A percentile compares a stretch with the other conserved stretches of the same genome.
phyloP scores from a whole-genome alignment of 371 early-diverging fungal species.

The Rhizopus microsporus region DNA sequence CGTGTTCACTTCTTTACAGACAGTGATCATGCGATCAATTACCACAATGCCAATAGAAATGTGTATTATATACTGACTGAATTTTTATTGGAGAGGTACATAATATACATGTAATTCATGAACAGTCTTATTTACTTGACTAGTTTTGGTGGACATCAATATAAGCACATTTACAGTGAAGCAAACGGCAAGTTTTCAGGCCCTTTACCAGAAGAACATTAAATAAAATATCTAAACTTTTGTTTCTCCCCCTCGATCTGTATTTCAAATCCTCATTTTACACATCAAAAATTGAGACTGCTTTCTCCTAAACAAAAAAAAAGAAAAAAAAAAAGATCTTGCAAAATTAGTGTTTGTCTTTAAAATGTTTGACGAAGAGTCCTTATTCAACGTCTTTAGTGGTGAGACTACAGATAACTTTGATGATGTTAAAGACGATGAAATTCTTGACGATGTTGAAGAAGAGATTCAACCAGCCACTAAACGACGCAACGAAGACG shows the following conservation, averaged over 20 bases:
- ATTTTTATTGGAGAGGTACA: conserved; percentile 36
- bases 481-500: conserved; percentile 12
- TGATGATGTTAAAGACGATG: conserved; percentile 24
- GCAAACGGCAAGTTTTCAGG: conserved; percentile 31
- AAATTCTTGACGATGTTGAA: neutral
- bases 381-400: conserved; percentile 24
- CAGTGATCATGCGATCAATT: conserved; percentile 82
- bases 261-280: too few relatives aligned
- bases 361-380: conserved; percentile 29
- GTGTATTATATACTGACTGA: conserved; percentile 50
- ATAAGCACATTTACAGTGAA: conserved; percentile 37
- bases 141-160: conserved; percentile 47
- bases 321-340: too few relatives aligned
- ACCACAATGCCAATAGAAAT: conserved; percentile 66
- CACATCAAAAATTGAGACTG: too few relatives aligned
- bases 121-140: neutral
- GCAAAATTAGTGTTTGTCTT: too few relatives aligned
- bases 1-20: conserved; percentile 85
- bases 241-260: too few relatives aligned
- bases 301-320: too few relatives aligned
- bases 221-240: conserved; percentile 12
- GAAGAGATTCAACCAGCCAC: neutral
- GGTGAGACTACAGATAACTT: conserved; percentile 21
- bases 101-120: neutral
- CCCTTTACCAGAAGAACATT: conserved; percentile 23